These are phyloP conservation scores for Pseudocercospora pini-densiflorae DNA, from an alignment of 2,329 filamentous ascomycete species.

Conservation along the genomic window DNA sequence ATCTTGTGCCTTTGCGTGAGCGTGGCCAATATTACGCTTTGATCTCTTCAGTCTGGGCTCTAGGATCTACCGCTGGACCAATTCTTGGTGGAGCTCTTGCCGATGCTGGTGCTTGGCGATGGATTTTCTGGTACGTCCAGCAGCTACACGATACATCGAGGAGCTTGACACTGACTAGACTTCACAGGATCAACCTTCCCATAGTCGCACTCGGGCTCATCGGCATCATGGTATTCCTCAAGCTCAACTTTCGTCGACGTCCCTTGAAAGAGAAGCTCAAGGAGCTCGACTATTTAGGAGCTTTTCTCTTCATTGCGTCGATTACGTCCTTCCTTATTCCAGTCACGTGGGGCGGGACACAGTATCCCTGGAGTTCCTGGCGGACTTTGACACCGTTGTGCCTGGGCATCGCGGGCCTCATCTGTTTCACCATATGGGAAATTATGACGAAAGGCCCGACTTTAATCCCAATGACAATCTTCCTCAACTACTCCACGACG, in stretches of 20 bases:
- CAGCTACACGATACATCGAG: too few relatives aligned
- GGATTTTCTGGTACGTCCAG: slow-evolving; percentile 41
- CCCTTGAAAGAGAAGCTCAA: slow-evolving; percentile 50
- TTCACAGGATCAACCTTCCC: slow-evolving; percentile 19
- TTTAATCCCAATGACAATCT: slow-evolving; percentile 51
- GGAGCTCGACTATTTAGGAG: slow-evolving; percentile 67
- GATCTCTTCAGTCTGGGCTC: slow-evolving; percentile 55
- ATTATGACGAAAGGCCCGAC: slow-evolving; percentile 51
- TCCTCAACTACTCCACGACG: slow-evolving; percentile 50
- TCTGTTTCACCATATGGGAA: slow-evolving; percentile 61
- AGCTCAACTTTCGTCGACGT: not conserved
- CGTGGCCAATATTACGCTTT: slow-evolving; percentile 50
- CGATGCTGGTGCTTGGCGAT: slow-evolving; percentile 59
- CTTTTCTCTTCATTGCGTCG: slow-evolving; percentile 63
- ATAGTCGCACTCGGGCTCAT: slow-evolving; percentile 8
- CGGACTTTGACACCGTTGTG: slow-evolving; percentile 65
- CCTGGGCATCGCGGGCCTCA: slow-evolving; percentile 57
- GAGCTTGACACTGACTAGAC: not conserved
- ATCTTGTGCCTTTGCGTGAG: slow-evolving; percentile 50
- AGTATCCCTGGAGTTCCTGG: slow-evolving; percentile 68
- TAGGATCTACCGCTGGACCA: slow-evolving; percentile 60
- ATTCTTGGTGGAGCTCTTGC: slow-evolving; percentile 58
- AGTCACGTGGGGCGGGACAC: slow-evolving; percentile 67
- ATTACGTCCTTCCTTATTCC: slow-evolving; percentile 65
- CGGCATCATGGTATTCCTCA: slow-evolving; percentile 7